Base-by-base conservation (phyloP, 345 rosid genomes). In the Nephelium lappaceum region DNA sequence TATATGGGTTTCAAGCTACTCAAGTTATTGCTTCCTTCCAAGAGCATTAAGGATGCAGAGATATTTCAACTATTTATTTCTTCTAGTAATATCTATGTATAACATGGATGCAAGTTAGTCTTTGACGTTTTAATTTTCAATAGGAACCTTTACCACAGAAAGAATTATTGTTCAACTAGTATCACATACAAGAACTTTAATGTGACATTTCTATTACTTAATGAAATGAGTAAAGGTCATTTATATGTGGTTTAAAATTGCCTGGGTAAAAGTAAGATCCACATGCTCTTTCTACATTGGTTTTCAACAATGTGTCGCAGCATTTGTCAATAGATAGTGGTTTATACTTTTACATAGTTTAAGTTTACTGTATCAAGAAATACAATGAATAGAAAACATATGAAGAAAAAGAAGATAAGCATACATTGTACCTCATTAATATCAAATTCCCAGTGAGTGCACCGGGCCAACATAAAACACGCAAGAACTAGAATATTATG, bases 401-500 rank as follows among this genome's bases (percentile, higher is more conserved):
- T 19, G 27, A 70, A 41, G 31, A 12, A 53, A 41, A 12, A 14
- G 15, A 47, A 74, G 71, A 69, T 19, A 65, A 70, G 7, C 60
- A 70, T 21, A 64, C 21, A 25, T 18, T 78, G 41, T 83, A 84
- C 87, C 87, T 81, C 87, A 36, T 4, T 49, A 36, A 74, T 11
- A 18, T 68, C 74, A 62, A 81, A 78, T 2, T 5, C 57, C 12
- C 2, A 79, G 73, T 75, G 85, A 61, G 84, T 77, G 67, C 84
- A 55, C 58, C 82, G 57, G 12, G 84, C 87, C 74, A 84, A 45
- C 23, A 83, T 2, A 8, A 87, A 68, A 76, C 81, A 76, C 12
- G 60, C 60, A 61, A 72, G 80, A 63, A 86, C 43, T 15, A 80
- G 79, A 58, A 77, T n/a, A 61, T 79, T 78, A 39, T 84, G 89